These are phyloP conservation scores for Chenopodium album DNA, from an alignment of 148 eudicot genomes.

Conservation along the genomic window DNA sequence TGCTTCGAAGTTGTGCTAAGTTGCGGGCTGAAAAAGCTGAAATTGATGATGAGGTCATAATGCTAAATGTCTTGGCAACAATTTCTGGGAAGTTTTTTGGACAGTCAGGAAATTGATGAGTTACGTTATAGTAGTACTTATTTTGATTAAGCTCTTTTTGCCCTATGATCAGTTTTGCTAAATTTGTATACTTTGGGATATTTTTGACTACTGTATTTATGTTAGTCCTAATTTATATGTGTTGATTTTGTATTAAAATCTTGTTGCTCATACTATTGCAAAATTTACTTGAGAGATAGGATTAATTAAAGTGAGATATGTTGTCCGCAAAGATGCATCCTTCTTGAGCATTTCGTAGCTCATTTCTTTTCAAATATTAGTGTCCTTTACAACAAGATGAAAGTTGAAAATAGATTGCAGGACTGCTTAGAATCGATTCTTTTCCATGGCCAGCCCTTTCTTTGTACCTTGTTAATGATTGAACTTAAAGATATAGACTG, in stretches of 20 bases:
- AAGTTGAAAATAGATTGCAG: too few species aligned
- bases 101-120: slow-evolving; percentile 47
- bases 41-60: slow-evolving; percentile 70
- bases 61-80: slow-evolving; percentile 70
- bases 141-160: background rate
- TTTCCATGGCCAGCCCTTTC: too few species aligned
- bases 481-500: too few species aligned
- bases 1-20: slow-evolving; percentile 70
- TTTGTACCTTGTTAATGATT: too few species aligned
- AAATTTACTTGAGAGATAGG: too few species aligned
- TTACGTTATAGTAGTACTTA: background rate
- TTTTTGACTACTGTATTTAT: background rate
- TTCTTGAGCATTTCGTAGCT: too few species aligned
- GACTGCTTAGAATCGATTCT: too few species aligned
- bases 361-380: too few species aligned
- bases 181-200: background rate
- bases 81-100: slow-evolving; percentile 76
- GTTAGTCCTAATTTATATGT: background rate
- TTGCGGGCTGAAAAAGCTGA: slow-evolving; percentile 64
- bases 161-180: background rate
- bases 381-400: too few species aligned
- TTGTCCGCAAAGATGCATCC: too few species aligned
- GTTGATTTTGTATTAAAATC: background rate
- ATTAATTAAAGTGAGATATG: too few species aligned
- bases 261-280: background rate